phyloP scores from a whole-genome alignment of 345 rosid species.

The Citrus sinensis region DNA sequence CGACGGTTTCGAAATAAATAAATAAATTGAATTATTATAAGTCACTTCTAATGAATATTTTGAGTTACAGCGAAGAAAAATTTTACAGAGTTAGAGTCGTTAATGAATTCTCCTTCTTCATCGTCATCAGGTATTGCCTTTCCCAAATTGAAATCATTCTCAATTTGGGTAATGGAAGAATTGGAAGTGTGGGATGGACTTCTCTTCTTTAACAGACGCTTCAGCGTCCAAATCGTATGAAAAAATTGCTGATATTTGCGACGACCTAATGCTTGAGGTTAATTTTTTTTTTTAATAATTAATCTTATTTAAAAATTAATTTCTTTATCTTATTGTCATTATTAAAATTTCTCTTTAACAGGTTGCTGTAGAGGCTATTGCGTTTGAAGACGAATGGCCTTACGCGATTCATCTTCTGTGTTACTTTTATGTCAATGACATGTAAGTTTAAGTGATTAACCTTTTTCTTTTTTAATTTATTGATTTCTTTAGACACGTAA shows the following conservation, averaged over 20 bases:
- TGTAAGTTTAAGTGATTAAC: slow-evolving; percentile 31
- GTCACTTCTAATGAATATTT: too few relatives aligned
- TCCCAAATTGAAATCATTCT: too few relatives aligned
- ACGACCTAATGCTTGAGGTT: slow-evolving; percentile 74
- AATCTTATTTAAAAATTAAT: slow-evolving; percentile 4
- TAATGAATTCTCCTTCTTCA: too few relatives aligned
- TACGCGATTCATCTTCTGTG: slow-evolving; percentile 78
- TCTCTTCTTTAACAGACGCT: slow-evolving; percentile 57
- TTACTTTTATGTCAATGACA: slow-evolving; percentile 55
- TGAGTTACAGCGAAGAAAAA: too few relatives aligned
- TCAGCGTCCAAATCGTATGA: slow-evolving; percentile 51
- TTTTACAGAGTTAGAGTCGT: too few relatives aligned
- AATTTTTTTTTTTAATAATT: neutral
- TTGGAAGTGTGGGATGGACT: too few relatives aligned
- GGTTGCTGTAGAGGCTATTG: slow-evolving; percentile 66
- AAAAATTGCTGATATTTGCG: slow-evolving; percentile 72
- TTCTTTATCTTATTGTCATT: neutral
- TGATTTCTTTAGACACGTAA: slow-evolving; percentile 41
- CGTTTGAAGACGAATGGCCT: slow-evolving; percentile 90
- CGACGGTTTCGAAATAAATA: too few relatives aligned
- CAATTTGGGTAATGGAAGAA: too few relatives aligned
- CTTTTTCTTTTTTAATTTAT: too few relatives aligned
- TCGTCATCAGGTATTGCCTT: too few relatives aligned
- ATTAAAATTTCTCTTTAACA: slow-evolving; percentile 12
- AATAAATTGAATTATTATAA: too few relatives aligned